Evolutionary conservation across 2,329 filamentous ascomycete genomes (phyloP).

Genomic region (Penicillium janthinellum): DNA sequence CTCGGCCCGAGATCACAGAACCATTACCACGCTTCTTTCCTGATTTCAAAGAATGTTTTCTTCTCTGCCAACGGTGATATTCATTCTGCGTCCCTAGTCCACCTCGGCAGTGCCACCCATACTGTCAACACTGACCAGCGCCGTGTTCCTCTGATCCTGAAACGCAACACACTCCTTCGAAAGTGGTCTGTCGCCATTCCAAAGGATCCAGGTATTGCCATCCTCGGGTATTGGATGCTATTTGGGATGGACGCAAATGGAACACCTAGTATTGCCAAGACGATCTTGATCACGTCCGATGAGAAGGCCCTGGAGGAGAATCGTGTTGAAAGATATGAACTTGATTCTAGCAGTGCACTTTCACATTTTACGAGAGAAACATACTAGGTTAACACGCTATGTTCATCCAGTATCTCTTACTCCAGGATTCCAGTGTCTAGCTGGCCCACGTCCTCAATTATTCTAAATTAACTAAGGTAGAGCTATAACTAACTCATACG

Average conservation of each 20-base stretch:
- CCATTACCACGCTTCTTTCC: not conserved
- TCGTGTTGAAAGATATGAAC: not conserved
- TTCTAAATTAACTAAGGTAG: too few relatives aligned
- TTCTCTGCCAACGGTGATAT: slow-evolving; percentile 42
- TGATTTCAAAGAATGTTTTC: slow-evolving; percentile 48
- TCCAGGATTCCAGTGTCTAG: too few relatives aligned
- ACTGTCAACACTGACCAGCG: slow-evolving; percentile 62
- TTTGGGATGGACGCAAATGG: slow-evolving; percentile 48
- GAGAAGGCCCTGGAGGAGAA: not conserved
- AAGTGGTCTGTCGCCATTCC: slow-evolving; percentile 50
- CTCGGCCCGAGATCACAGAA: not conserved
- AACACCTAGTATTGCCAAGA: slow-evolving; percentile 5
- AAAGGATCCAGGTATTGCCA: slow-evolving; percentile 50
- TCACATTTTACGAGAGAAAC: not conserved
- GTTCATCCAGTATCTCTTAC: too few relatives aligned
- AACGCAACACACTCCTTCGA: slow-evolving; percentile 11
- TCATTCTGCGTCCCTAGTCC: slow-evolving; percentile 45
- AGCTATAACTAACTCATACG: too few relatives aligned
- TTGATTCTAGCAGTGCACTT: not conserved
- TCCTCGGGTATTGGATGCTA: slow-evolving; percentile 59
- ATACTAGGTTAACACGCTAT: not conserved
- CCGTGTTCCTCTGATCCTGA: slow-evolving; percentile 47
- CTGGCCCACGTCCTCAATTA: too few relatives aligned
- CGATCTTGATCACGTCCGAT: not conserved
- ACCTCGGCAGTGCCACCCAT: slow-evolving; percentile 56